Conservation (phyloP, 1,139 yeast species). For the Debaryomyces sp. region DNA sequence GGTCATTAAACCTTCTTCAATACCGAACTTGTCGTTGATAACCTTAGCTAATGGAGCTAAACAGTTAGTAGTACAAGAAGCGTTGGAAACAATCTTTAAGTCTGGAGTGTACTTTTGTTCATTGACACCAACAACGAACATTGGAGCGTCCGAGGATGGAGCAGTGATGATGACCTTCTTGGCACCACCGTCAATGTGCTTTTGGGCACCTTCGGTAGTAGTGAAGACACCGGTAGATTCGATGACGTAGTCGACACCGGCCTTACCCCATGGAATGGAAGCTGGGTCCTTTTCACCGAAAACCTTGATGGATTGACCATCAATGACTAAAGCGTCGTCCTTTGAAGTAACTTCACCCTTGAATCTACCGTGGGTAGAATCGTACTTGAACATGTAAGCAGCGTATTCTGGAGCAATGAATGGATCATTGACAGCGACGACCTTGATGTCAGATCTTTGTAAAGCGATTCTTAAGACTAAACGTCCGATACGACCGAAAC, state of each 20-base stretch:
- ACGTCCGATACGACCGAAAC: slow-evolving; percentile 90
- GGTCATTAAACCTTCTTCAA: slow-evolving; percentile 89
- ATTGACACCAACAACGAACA: slow-evolving; percentile 87
- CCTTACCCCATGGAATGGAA: slow-evolving; percentile 78
- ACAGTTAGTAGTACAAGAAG: slow-evolving; percentile 91
- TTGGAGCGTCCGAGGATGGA: slow-evolving; percentile 86
- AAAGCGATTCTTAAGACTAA: slow-evolving; percentile 81
- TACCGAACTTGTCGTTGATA: slow-evolving; percentile 76
- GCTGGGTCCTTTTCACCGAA: slow-evolving; percentile 81
- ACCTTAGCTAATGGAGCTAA: slow-evolving; percentile 88
- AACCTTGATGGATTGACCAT: slow-evolving; percentile 69
- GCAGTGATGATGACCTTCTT: slow-evolving; percentile 89
- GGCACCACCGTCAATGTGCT: slow-evolving; percentile 85
- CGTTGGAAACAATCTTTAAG: slow-evolving; percentile 75
- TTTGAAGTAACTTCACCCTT: slow-evolving; percentile 65
- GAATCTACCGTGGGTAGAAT: slow-evolving; percentile 82
- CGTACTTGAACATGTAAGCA: slow-evolving; percentile 87
- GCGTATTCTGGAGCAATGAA: slow-evolving; percentile 83
- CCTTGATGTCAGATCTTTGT: slow-evolving; percentile 67
- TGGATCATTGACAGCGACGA: slow-evolving; percentile 83
- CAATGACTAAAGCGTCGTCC: slow-evolving; percentile 60
- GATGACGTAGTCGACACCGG: slow-evolving; percentile 76
- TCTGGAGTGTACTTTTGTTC: slow-evolving; percentile 71
- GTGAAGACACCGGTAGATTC: slow-evolving; percentile 93
- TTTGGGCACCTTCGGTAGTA: slow-evolving; percentile 73